Evolutionary conservation across 805 yeast genomes (phyloP).

Genomic region (Yamadazyma phyllophila): DNA sequence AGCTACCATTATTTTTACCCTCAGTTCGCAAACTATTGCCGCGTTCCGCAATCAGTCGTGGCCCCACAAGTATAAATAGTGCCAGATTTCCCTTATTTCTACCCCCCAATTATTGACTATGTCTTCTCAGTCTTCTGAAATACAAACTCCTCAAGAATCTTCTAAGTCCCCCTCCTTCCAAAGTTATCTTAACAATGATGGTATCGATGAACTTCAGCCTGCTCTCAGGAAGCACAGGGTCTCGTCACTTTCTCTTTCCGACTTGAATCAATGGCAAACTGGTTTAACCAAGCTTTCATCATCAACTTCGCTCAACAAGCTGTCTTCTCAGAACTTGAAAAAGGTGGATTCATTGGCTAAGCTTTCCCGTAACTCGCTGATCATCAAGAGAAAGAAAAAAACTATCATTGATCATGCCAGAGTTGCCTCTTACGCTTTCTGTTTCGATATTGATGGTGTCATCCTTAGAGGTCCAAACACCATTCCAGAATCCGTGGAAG

Average conservation of each 20-base stretch:
- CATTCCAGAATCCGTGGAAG: conserved; percentile 75
- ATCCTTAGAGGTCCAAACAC: conserved; percentile 81
- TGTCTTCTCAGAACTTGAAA: conserved; percentile 34
- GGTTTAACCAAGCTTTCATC: conserved; percentile 41
- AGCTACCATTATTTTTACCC: too few relatives aligned
- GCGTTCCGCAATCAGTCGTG: background rate
- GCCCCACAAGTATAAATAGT: conserved; percentile 3
- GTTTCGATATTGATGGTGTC: conserved; percentile 92
- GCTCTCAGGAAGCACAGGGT: conserved; percentile 59
- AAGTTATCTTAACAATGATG: conserved; percentile 70
- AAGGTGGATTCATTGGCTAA: conserved; percentile 46
- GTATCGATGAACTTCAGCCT: conserved; percentile 66
- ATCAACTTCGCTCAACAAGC: conserved; percentile 34
- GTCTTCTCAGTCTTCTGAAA: conserved; percentile 6
- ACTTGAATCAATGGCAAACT: conserved; percentile 60
- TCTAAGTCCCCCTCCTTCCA: conserved; percentile 25
- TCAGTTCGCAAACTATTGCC: background rate
- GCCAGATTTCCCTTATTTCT: background rate
- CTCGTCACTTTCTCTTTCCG: conserved; percentile 65
- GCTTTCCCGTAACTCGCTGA: conserved; percentile 45
- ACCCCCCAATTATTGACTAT: background rate
- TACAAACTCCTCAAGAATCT: background rate
- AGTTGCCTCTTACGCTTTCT: conserved; percentile 82
- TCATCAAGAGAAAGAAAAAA: conserved; percentile 48
- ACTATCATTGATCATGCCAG: conserved; percentile 63